Percentiles rank a stretch among this genome's conserved stretches.
Conservation (phyloP, 495 filamentous ascomycete species). For the Neurospora sp. region DNA sequence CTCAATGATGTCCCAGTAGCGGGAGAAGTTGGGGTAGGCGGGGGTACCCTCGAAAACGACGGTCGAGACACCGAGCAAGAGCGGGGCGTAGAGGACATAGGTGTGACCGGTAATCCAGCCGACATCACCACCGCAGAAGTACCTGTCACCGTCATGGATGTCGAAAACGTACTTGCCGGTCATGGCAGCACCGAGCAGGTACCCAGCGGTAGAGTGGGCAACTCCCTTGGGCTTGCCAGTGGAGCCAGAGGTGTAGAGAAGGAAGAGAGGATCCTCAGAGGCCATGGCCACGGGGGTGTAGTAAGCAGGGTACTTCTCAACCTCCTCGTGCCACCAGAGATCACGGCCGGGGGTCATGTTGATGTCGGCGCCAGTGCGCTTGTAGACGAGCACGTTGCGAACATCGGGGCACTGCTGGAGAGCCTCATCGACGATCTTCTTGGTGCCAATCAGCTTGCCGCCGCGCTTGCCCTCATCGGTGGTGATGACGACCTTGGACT, state of each 20-base stretch:
- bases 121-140: conserved; percentile 97
- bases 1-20: conserved; percentile 97
- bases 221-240: conserved; percentile 99
- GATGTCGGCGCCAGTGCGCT: conserved; percentile 89
- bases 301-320: conserved; percentile 89
- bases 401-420: conserved; percentile 95
- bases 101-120: conserved; percentile 99
- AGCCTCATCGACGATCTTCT: conserved; percentile 98
- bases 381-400: conserved; percentile 75
- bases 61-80: conserved; percentile 84
- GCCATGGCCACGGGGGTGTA: conserved; percentile 76
- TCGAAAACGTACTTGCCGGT: conserved; percentile 99
- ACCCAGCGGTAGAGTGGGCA: conserved; percentile 94
- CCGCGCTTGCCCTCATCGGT: conserved; percentile 96
- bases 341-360: conserved; percentile 86
- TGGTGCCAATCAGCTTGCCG: conserved; percentile 94
- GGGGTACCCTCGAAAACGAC: conserved; percentile 99
- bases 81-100: conserved; percentile 94
- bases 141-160: conserved; percentile 84
- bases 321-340: conserved; percentile 97
- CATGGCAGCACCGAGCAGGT: conserved; percentile 81
- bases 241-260: conserved; percentile 95
- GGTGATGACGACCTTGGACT: conserved; percentile 88
- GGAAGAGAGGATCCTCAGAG: conserved; percentile 93
- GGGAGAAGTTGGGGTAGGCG: conserved; percentile 92